Evolutionary conservation across 164 flowering plant genomes (phyloP).

Genomic region (Cinnamomum chago): DNA sequence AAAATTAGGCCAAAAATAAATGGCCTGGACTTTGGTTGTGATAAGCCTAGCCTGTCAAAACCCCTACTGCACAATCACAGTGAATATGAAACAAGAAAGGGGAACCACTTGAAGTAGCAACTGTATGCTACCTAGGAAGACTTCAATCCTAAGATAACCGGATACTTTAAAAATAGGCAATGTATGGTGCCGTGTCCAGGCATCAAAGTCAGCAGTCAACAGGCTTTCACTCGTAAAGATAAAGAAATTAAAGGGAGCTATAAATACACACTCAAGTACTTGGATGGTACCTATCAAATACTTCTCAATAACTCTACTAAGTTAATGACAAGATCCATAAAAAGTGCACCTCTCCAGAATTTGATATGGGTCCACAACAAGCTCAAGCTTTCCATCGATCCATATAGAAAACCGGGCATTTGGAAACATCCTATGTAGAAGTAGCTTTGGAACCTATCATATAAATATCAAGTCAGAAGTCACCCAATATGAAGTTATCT

Average conservation of each 20-base stretch:
- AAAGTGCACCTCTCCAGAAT: constrained; percentile 76
- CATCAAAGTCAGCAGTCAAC: too few relatives aligned
- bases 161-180: too few relatives aligned
- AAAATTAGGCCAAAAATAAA: too few relatives aligned
- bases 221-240: neutral
- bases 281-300: neutral
- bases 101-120: too few relatives aligned
- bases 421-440: constrained; percentile 82
- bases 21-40: too few relatives aligned
- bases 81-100: too few relatives aligned
- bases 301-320: neutral
- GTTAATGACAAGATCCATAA: neutral
- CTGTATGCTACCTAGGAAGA: too few relatives aligned
- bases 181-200: too few relatives aligned
- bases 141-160: too few relatives aligned
- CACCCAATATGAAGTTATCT: neutral
- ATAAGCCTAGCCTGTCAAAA: too few relatives aligned
- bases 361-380: constrained; percentile 90
- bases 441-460: constrained; percentile 86
- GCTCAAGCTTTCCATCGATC: constrained; percentile 97
- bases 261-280: neutral
- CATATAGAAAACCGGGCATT: constrained; percentile 77
- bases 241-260: neutral
- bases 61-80: too few relatives aligned
- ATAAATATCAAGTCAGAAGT: neutral